These are phyloP conservation scores for Mycena metata DNA, from an alignment of 768 basidiomycete species.

Conservation along the genomic window DNA sequence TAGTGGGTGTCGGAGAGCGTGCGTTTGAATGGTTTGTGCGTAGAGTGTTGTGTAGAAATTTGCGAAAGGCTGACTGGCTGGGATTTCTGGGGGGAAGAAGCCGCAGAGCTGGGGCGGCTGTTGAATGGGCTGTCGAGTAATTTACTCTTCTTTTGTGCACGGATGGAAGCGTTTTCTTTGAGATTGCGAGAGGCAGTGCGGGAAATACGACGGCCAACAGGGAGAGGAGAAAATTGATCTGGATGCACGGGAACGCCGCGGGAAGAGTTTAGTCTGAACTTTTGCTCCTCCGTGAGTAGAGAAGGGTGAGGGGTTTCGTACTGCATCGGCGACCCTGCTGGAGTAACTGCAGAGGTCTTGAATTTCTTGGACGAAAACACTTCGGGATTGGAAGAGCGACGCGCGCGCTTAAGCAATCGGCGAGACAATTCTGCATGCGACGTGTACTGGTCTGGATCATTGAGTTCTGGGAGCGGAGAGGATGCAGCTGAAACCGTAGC, in stretches of 20 bases:
- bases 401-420: conserved; percentile 64
- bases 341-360: conserved; percentile 42
- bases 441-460: conserved; percentile 46
- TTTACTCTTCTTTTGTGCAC: conserved; percentile 25
- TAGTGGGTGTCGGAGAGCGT: conserved; percentile 51
- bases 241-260: conserved; percentile 40
- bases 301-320: conserved; percentile 44
- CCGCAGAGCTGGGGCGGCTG: conserved; percentile 58
- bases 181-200: conserved; percentile 47
- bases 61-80: neutral
- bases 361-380: conserved; percentile 51
- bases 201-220: conserved; percentile 51
- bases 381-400: conserved; percentile 48
- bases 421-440: conserved; percentile 56
- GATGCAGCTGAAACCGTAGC: conserved; percentile 25
- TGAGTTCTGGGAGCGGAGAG: conserved; percentile 38
- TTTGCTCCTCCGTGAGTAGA: conserved; percentile 44
- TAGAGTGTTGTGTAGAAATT: conserved; percentile 11
- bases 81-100: conserved; percentile 51
- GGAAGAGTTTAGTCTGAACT: conserved; percentile 41
- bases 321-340: conserved; percentile 36
- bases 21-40: conserved; percentile 48
- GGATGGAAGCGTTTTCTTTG: conserved; percentile 38
- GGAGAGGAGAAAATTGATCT: conserved; percentile 60
- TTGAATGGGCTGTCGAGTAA: conserved; percentile 61